Percentiles rank a stretch among this genome's conserved stretches.
Evolutionary conservation across 768 basidiomycete species (phyloP).

Genomic region (Rubroboletus pulcherrimus): DNA sequence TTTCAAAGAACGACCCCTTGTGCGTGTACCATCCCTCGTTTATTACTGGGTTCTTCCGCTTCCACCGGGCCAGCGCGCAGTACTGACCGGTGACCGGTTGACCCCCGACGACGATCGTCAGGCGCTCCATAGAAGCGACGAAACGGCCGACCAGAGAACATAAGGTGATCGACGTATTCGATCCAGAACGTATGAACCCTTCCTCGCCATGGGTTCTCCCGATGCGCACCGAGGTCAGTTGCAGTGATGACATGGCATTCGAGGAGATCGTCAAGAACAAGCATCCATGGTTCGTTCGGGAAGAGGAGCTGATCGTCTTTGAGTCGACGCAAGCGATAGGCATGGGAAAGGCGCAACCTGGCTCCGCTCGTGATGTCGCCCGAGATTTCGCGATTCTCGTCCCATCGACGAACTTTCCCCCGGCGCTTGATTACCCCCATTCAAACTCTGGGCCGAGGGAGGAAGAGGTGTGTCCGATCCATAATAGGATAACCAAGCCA

Average conservation of each 20-base stretch:
- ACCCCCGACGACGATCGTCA: background rate
- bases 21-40: background rate
- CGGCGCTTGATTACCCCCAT: constrained; percentile 1
- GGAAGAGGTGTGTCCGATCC: background rate
- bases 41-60: background rate
- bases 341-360: background rate
- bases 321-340: constrained; percentile 5
- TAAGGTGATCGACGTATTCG: background rate
- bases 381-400: constrained; percentile 11
- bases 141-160: background rate
- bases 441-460: background rate
- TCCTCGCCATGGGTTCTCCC: background rate
- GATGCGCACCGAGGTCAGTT: background rate
- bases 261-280: background rate
- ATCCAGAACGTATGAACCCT: background rate
- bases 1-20: constrained; percentile 2
- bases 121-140: constrained; percentile 1
- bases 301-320: constrained; percentile 14
- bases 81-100: background rate
- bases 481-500: background rate
- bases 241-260: background rate
- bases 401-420: constrained; percentile 16
- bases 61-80: background rate
- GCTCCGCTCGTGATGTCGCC: background rate
- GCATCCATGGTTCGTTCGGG: constrained; percentile 6